Conservation (phyloP, 805 yeast species). For the Schwanniomyces polymorphus region DNA sequence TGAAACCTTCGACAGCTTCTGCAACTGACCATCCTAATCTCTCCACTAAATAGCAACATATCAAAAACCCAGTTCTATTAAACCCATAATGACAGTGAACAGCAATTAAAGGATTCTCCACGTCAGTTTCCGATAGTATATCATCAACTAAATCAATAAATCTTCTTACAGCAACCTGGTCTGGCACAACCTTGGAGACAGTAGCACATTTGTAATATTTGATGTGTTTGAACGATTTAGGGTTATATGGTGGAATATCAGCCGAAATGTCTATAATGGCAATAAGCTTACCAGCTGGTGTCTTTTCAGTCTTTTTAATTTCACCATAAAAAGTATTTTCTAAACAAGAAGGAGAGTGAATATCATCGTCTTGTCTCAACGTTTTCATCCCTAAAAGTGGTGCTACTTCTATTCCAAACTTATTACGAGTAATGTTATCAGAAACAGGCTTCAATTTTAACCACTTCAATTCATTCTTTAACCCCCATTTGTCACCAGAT, state of each 20-base stretch:
- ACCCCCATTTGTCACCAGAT: slow-evolving; percentile 75
- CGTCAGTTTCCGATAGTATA: slow-evolving; percentile 27
- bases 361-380: slow-evolving; percentile 58
- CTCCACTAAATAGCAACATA: slow-evolving; percentile 69
- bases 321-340: slow-evolving; percentile 45
- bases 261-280: slow-evolving; percentile 72
- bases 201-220: slow-evolving; percentile 72
- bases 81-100: slow-evolving; percentile 85
- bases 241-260: slow-evolving; percentile 70
- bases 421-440: slow-evolving; percentile 32
- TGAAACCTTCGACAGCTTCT: slow-evolving; percentile 64
- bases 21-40: slow-evolving; percentile 56
- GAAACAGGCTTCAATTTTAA: slow-evolving; percentile 53
- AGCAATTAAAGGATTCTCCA: slow-evolving; percentile 44
- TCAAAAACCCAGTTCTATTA: slow-evolving; percentile 73
- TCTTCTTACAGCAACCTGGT: slow-evolving; percentile 53
- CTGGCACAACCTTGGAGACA: slow-evolving; percentile 76
- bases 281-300: slow-evolving; percentile 38
- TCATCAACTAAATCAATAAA: slow-evolving; percentile 56
- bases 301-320: slow-evolving; percentile 1
- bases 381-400: slow-evolving; percentile 75
- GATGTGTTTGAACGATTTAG: slow-evolving; percentile 51
- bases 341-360: slow-evolving; percentile 57
- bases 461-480: slow-evolving; percentile 78
- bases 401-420: slow-evolving; percentile 29